phyloP scores from a whole-genome alignment of 768 basidiomycete species.

The Podaxis pistillaris region DNA sequence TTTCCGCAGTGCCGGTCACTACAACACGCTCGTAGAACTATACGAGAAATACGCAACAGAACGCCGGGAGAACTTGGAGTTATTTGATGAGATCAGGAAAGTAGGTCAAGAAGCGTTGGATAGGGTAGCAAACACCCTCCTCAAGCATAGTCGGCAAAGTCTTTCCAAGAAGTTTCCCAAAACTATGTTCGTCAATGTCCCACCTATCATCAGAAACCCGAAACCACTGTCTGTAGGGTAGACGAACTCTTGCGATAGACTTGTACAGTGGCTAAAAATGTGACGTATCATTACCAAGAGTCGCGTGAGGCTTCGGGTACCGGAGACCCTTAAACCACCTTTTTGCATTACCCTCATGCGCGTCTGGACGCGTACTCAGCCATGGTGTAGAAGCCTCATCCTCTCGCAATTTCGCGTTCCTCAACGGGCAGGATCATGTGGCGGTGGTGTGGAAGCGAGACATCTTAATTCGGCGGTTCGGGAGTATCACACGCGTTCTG shows the following conservation, averaged over 20 bases:
- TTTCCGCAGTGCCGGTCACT: conserved; percentile 42
- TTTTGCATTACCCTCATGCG: conserved; percentile 9
- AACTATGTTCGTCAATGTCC: conserved; percentile 35
- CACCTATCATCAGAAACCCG: conserved; percentile 20
- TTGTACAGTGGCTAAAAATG: not conserved
- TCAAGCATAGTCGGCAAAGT: conserved; percentile 46
- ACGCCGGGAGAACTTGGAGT: conserved; percentile 36
- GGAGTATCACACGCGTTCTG: conserved; percentile 6
- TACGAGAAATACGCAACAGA: conserved; percentile 51
- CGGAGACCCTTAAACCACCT: conserved; percentile 3
- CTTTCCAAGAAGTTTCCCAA: conserved; percentile 51
- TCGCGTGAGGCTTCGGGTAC: conserved; percentile 4
- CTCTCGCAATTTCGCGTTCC: not conserved
- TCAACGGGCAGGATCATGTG: conserved; percentile 1
- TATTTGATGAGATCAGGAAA: conserved; percentile 42
- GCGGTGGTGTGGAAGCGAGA: conserved; percentile 5
- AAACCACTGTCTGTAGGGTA: not conserved
- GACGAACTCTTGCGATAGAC: not conserved
- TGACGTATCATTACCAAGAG: not conserved
- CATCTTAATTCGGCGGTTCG: not conserved
- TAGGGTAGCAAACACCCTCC: conserved; percentile 37
- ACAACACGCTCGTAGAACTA: conserved; percentile 52
- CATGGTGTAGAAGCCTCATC: conserved; percentile 12
- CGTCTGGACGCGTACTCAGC: conserved; percentile 8
- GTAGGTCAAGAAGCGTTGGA: conserved; percentile 33